Conservation (phyloP, 805 yeast species). For the Danielozyma ontarioensis region DNA sequence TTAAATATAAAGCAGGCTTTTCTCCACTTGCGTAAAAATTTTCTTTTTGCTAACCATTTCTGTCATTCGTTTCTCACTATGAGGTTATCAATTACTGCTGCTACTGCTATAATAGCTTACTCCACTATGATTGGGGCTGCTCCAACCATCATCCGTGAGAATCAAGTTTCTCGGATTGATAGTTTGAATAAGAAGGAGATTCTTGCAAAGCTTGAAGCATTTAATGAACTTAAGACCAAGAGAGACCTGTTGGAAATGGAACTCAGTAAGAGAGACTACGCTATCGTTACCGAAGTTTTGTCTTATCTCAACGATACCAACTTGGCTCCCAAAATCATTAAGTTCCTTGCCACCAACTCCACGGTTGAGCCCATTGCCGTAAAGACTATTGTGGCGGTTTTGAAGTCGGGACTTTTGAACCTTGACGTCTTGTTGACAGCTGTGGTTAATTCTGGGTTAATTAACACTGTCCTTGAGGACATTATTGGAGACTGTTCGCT, state of each 20-base stretch:
- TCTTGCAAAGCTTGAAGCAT: constrained; percentile 16
- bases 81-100: constrained; percentile 28
- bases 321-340: constrained; percentile 30
- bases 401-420: constrained; percentile 28
- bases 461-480: constrained; percentile 27
- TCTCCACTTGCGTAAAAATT: too few relatives aligned
- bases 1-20: too few relatives aligned
- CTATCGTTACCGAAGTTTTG: constrained; percentile 36
- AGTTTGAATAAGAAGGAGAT: constrained; percentile 13
- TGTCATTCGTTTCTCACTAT: constrained; percentile 7
- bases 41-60: neutral
- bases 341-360: constrained; percentile 24
- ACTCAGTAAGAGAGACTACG: constrained; percentile 31
- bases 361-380: constrained; percentile 20
- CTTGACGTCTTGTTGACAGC: constrained; percentile 28
- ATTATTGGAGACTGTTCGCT: constrained; percentile 34
- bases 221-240: constrained; percentile 17
- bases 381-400: constrained; percentile 21
- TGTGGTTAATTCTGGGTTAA: constrained; percentile 33
- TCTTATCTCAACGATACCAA: constrained; percentile 30
- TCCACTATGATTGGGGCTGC: constrained; percentile 27
- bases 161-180: neutral
- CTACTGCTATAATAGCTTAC: constrained; percentile 23
- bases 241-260: constrained; percentile 22
- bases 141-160: constrained; percentile 19